These are phyloP conservation scores for Pleurotus eryngii DNA, from an alignment of 768 basidiomycete species.

Conservation along the genomic window DNA sequence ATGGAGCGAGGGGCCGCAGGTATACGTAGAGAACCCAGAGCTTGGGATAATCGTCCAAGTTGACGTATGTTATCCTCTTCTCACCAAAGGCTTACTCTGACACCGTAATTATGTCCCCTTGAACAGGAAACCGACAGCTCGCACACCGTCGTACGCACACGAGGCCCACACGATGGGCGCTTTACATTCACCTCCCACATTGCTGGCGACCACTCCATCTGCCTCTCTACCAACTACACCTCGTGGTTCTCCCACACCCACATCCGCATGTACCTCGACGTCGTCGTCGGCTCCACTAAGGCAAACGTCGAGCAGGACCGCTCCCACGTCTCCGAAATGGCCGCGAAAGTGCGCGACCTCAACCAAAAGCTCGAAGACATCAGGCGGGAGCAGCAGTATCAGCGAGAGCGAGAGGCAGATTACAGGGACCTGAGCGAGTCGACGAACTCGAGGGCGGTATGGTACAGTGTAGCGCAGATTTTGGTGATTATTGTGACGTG, in stretches of 20 bases:
- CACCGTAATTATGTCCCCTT: not conserved
- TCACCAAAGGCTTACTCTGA: not conserved
- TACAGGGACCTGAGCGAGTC: conserved; percentile 86
- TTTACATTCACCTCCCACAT: conserved; percentile 99
- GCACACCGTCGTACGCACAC: conserved; percentile 81
- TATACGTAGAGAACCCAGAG: conserved; percentile 67
- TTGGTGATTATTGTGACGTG: conserved; percentile 80
- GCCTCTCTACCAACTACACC: conserved; percentile 89
- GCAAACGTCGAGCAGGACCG: conserved; percentile 86
- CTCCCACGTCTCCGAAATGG: conserved; percentile 78
- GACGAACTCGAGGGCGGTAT: conserved; percentile 91
- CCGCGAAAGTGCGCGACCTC: conserved; percentile 83
- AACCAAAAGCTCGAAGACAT: conserved; percentile 94
- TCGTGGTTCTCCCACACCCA: conserved; percentile 86
- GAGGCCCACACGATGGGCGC: conserved; percentile 85
- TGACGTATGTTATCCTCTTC: conserved; percentile 51
- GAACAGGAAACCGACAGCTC: conserved; percentile 80
- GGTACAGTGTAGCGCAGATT: conserved; percentile 92
- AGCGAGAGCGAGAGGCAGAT: conserved; percentile 90
- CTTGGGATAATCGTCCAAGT: conserved; percentile 92
- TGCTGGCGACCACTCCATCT: conserved; percentile 95
- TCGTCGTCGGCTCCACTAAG: conserved; percentile 86
- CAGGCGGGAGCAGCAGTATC: conserved; percentile 94
- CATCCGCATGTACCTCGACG: conserved; percentile 91
- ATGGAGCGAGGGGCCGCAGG: conserved; percentile 74